These are phyloP conservation scores for Xanthoconium separans DNA, from an alignment of 1,284 basidiomycete genomes.

Conservation along the genomic window DNA sequence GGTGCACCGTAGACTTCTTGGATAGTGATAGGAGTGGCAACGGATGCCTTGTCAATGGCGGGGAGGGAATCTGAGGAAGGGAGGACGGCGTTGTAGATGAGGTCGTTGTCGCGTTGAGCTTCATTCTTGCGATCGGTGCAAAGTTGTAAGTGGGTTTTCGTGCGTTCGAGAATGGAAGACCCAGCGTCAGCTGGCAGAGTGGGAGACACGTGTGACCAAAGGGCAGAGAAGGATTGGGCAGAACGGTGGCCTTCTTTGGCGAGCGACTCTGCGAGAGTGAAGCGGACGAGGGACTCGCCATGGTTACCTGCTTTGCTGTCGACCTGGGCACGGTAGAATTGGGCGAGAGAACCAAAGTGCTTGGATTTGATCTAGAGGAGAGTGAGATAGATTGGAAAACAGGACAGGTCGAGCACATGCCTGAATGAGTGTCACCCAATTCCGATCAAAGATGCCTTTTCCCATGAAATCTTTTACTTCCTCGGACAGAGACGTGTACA, in stretches of 20 bases:
- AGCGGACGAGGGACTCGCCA: constrained; percentile 84
- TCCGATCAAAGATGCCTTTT: constrained; percentile 93
- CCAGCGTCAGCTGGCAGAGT: constrained; percentile 90
- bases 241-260: constrained; percentile 84
- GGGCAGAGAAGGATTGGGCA: constrained; percentile 69
- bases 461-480: constrained; percentile 96
- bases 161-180: constrained; percentile 74
- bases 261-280: constrained; percentile 74
- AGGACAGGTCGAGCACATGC: constrained; percentile 38
- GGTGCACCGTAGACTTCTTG: constrained; percentile 92
- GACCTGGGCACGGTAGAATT: constrained; percentile 83
- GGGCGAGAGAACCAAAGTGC: constrained; percentile 83
- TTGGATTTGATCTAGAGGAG: constrained; percentile 79
- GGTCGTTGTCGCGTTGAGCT: constrained; percentile 89
- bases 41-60: constrained; percentile 73
- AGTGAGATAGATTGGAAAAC: background rate
- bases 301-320: constrained; percentile 81
- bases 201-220: constrained; percentile 74
- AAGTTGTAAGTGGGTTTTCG: constrained; percentile 79
- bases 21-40: constrained; percentile 83
- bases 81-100: constrained; percentile 96
- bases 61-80: constrained; percentile 82
- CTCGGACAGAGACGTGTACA: constrained; percentile 81
- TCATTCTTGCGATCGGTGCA: constrained; percentile 76
- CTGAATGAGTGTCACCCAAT: constrained; percentile 88